Base-by-base conservation (phyloP, 345 rosid genomes). In the Eucalyptus urophylla region DNA sequence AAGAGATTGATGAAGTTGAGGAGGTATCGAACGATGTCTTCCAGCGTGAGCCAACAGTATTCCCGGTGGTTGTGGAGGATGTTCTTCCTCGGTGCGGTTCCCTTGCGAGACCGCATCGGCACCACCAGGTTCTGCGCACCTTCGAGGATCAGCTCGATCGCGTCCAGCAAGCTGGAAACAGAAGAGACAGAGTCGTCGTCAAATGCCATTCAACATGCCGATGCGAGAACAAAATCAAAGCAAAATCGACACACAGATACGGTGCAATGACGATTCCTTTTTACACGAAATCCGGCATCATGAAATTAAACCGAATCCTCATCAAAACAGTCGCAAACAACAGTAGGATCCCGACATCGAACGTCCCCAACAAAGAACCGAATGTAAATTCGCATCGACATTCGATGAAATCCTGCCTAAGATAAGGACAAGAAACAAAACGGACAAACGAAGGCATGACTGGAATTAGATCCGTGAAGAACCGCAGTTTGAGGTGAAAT, bases 31-130 rank as follows among this genome's bases (percentile, higher is more conserved):
- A 95, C 29, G 86, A 95, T 88, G 89, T 95, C 97, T 83, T 95
- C 97, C 88, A 92, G 96, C 1, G 96, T 92, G 13, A 94, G 92
- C 96, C 97, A 95, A 91, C 97, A 95, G 89, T 91, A 94, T 31
- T 95, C 92, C 2, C 90, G 92, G 87, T 87, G 81, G 92, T 93
- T 89, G 90, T 93, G 96, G 87, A 93, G 72, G 87, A 89, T 91
- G 90, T 92, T 94, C 87, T 91, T 91, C 56, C 94, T 92, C 17
- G 87, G 56, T 44, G 29, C 50, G 43, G 83, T 19, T 24, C 6
- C 45, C 21, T 31, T 21, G 12, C 88, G 89, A 86, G 81, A 87
- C 27, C 76, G 87, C 60, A 92, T 89, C 7, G 95, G 96, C 45
- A 95, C 92, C 37, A 95, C 95, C 14, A 95, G 89, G 69, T 93